Percentiles rank a stretch among this genome's conserved stretches.
These are phyloP conservation scores for Mrakia blollopis DNA, from an alignment of 768 basidiomycete species.

Conservation along the genomic window DNA sequence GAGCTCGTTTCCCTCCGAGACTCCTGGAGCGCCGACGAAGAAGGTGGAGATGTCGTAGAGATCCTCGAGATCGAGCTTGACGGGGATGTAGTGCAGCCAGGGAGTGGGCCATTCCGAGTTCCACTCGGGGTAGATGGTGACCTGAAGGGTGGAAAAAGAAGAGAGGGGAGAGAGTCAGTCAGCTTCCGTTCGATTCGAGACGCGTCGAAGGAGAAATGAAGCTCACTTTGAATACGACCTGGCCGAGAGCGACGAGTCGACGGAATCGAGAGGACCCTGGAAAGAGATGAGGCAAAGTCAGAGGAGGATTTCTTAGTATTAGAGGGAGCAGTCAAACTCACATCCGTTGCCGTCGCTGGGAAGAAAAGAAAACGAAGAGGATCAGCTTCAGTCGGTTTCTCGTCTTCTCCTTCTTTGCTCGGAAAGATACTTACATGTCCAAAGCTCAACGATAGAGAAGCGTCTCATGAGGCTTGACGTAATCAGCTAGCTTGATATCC, in stretches of 20 bases:
- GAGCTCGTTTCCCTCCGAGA: neutral
- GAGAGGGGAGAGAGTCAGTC: neutral
- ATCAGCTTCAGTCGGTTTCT: neutral
- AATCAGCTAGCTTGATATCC: neutral
- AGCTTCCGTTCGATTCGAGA: neutral
- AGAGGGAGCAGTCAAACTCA: neutral
- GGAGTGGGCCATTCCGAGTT: constrained; percentile 42
- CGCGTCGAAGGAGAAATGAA: neutral
- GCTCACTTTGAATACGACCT: constrained; percentile 21
- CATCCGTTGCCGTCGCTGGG: constrained; percentile 3
- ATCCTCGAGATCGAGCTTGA: constrained; percentile 36
- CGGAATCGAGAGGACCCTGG: constrained; percentile 23
- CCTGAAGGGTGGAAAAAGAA: constrained; percentile 22
- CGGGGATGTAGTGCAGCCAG: constrained; percentile 43
- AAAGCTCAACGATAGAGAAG: neutral
- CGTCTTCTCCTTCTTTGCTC: neutral
- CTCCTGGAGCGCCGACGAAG: constrained; percentile 8
- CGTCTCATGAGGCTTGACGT: neutral
- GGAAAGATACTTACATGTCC: neutral
- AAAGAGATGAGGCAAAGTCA: neutral
- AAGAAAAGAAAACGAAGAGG: neutral
- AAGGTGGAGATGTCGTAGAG: neutral
- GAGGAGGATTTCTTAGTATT: neutral
- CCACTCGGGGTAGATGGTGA: constrained; percentile 43
- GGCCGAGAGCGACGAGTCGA: neutral